Evolutionary conservation across 106 monocot genomes (phyloP), one percentile per base, ranked within the genome.

Genomic region (Vanilla planifolia): DNA sequence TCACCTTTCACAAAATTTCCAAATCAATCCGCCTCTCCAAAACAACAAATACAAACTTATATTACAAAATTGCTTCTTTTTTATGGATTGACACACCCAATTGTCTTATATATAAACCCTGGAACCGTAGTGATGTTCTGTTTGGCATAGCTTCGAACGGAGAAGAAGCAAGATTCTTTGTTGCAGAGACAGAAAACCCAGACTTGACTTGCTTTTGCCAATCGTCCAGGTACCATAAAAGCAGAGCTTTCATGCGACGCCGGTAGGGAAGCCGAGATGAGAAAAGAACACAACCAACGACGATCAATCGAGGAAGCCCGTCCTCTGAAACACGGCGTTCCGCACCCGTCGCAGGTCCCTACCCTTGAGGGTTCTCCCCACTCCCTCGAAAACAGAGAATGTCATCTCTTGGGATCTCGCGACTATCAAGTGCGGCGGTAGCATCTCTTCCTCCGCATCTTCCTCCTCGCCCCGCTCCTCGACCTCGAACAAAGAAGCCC

Each of bases 291-390:
- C 7, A 48, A 48, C 7, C 7, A 13, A 6, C 16, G 6, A 1
- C n/a, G 59, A 43, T 61, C 23, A 47, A 47, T 63, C 62, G 32
- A 63, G 74, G 56, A 86, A 92, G 0, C 92, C 92, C 4, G 92
- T 92, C 64, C 76, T 62, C 62, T 70, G 77, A 16, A 80, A 75
- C 3, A 87, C 87, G 50, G 87, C 84, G 61, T 87, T 92, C 59
- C 92, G 57, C 37, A 92, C 83, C 2, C 80, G 71, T 33, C 80
- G 51, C 43, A 92, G 75, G 58, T 92, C 92, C 72, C 89, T 69
- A 11, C 94, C 94, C n/a, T 95, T 95, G 30, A 95, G 83, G 3
- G 94, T 95, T 70, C 94, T 52, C 39, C 94, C 94, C 1, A 64
- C 70, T 2, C 92, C 92, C 65, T 92, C 92, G 69, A 80, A 80